Evolutionary conservation across 2,329 filamentous ascomycete genomes (phyloP).

Genomic region (Westerdykella ornata): DNA sequence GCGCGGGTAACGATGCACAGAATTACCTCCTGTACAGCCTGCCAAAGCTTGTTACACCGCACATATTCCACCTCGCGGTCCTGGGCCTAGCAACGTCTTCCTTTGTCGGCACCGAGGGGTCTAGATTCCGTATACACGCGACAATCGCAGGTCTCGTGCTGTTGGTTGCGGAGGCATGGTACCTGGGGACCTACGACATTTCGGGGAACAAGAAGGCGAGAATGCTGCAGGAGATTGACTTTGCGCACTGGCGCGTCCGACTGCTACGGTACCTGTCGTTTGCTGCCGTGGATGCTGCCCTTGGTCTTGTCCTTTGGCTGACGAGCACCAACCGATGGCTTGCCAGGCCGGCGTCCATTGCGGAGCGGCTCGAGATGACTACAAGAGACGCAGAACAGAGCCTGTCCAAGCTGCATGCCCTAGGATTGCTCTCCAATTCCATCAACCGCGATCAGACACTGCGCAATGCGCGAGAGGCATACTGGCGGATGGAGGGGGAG

Average conservation of each 20-base stretch:
- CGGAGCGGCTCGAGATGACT: conserved; percentile 59
- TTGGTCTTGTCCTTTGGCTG: conserved; percentile 65
- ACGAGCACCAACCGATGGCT: conserved; percentile 76
- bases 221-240: conserved; percentile 56
- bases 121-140: conserved; percentile 64
- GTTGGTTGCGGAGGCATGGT: conserved; percentile 59
- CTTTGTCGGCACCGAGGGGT: conserved; percentile 57
- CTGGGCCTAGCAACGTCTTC: conserved; percentile 69
- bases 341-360: conserved; percentile 52
- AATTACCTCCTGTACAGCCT: conserved; percentile 77
- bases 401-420: conserved; percentile 62
- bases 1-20: conserved; percentile 57
- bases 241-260: conserved; percentile 64
- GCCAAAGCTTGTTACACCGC: conserved; percentile 65
- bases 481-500: conserved; percentile 74
- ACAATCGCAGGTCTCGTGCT: conserved; percentile 56
- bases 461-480: conserved; percentile 58
- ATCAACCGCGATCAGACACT: conserved; percentile 66
- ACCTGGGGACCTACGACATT: conserved; percentile 59
- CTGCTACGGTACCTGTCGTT: conserved; percentile 58
- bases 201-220: conserved; percentile 57
- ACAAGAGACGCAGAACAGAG: conserved; percentile 53
- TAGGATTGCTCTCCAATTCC: conserved; percentile 74
- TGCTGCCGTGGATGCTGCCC: conserved; percentile 54
- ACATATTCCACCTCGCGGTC: conserved; percentile 68